These are phyloP conservation scores for Nakazawaea wyomingensis DNA, from an alignment of 805 yeast species.

Conservation along the genomic window DNA sequence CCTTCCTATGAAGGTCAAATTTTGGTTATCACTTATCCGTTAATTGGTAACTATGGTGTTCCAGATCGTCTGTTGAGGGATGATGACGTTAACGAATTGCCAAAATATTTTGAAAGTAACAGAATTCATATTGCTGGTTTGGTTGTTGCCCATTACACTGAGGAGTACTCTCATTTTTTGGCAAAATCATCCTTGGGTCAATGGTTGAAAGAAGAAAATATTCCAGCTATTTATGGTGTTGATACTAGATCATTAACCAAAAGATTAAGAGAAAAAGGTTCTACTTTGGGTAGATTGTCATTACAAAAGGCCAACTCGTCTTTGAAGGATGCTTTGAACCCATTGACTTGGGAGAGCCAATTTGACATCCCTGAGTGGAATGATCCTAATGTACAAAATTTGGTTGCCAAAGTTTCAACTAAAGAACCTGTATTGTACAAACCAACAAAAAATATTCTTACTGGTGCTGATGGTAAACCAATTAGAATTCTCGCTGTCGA, in stretches of 20 bases:
- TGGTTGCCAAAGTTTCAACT: constrained; percentile 87
- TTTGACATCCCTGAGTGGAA: constrained; percentile 83
- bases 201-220: constrained; percentile 87
- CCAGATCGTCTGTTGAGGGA: constrained; percentile 81
- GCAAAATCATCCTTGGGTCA: constrained; percentile 89
- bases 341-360: constrained; percentile 49
- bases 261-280: constrained; percentile 86
- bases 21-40: constrained; percentile 91
- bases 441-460: constrained; percentile 51
- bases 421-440: constrained; percentile 70
- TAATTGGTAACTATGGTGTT: constrained; percentile 98
- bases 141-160: constrained; percentile 95
- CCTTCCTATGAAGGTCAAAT: constrained; percentile 98
- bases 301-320: constrained; percentile 41
- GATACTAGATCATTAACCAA: constrained; percentile 96
- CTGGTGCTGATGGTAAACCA: constrained; percentile 68
- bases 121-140: constrained; percentile 95
- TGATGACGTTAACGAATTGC: constrained; percentile 68
- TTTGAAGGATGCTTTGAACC: constrained; percentile 28
- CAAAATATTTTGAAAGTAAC: constrained; percentile 89
- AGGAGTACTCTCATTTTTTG: constrained; percentile 88
- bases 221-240: constrained; percentile 97
- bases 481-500: constrained; percentile 86
- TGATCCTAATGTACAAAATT: constrained; percentile 87
- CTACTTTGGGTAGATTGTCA: constrained; percentile 85